Base-by-base conservation (phyloP, 2,329 filamentous ascomycete genomes). In the Colletotrichum noveboracense region DNA sequence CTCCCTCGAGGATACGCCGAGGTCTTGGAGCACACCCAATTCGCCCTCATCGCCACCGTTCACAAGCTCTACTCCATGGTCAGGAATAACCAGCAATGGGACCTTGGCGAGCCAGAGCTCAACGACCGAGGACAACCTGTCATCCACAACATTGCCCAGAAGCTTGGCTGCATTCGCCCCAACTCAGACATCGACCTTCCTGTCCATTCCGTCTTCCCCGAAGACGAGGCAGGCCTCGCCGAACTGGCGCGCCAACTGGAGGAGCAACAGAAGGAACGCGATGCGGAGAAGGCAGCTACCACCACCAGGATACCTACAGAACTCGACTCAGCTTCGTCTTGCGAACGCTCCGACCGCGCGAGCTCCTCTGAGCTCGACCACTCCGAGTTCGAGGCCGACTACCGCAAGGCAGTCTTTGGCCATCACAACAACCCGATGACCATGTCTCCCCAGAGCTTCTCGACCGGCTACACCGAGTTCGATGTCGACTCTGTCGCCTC, bases 11-110 rank as follows among this genome's bases (percentile, higher is more conserved):
- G 91, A 71, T 93, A 93, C 78, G 91, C 91, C 69, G 91, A 93
- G 80, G 90, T 93, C 24, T 83, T 93, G 43, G 91, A 93, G 79
- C 92, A 92, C 83, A 92, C 91, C 2, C 91, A 93, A 80, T 91
- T 92, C 80, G 90, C 91, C 64, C 86, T 93, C 71, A 91, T 93
- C 74, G 90, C 91, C 71, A 93, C 91, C 24, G 90, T 93, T 2
- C 91, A 93, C 81, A 93, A 93, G 83, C 87, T 93, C 26, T 93
- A 93, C 82, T 86, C 87, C 69, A 93, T 93, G 91, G 88, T 93
- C 61, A 87, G 90, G 76, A 90, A 86, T 75, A 85, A 86, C 24
- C 89, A 93, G 79, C 80, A 86, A 4, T 93, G 91, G 91, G 89
- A 91, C 14, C 85, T 93, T 18, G 91, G 89, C n/a, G 91, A 93